A percentile compares a stretch with the other conserved stretches of the same genome.
phyloP scores from a whole-genome alignment of 140 eudicot genomes.

The Artemisia princeps region DNA sequence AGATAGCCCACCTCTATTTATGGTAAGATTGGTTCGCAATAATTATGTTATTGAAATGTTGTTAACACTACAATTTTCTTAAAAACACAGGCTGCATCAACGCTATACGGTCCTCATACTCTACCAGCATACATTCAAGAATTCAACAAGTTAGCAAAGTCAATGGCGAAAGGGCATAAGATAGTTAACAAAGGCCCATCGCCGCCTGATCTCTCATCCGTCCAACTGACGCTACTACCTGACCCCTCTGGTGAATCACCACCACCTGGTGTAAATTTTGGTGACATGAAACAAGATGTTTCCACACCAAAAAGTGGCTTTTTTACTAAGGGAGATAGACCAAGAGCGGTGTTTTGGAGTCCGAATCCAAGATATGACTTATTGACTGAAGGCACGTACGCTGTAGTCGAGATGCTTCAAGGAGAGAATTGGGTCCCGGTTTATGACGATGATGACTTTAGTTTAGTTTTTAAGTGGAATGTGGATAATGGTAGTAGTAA shows the following conservation, averaged over 20 bases:
- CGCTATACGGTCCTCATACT: slow-evolving; percentile 71
- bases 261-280: slow-evolving; percentile 55
- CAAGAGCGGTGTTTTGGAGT: slow-evolving; percentile 53
- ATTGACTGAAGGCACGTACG: slow-evolving; percentile 63
- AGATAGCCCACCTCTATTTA: too few relatives aligned
- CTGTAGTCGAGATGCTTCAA: slow-evolving; percentile 59
- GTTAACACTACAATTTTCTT: not conserved
- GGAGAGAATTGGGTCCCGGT: slow-evolving; percentile 43
- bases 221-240: slow-evolving; percentile 36
- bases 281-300: slow-evolving; percentile 50
- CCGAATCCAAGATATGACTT: slow-evolving; percentile 59
- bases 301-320: slow-evolving; percentile 32
- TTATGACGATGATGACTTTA: slow-evolving; percentile 63
- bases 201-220: slow-evolving; percentile 56
- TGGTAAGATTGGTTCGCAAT: too few relatives aligned
- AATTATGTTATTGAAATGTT: too few relatives aligned
- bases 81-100: slow-evolving; percentile 57
- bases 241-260: slow-evolving; percentile 52
- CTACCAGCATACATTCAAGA: slow-evolving; percentile 68
- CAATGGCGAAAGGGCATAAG: slow-evolving; percentile 43
- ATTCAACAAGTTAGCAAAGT: slow-evolving; percentile 60
- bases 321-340: slow-evolving; percentile 37
- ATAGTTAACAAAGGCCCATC: slow-evolving; percentile 31
- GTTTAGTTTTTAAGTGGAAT: slow-evolving; percentile 50
- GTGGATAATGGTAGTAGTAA: slow-evolving; percentile 19